Conservation (phyloP, 768 basidiomycete genomes). For the Rhodocollybia butyracea region DNA sequence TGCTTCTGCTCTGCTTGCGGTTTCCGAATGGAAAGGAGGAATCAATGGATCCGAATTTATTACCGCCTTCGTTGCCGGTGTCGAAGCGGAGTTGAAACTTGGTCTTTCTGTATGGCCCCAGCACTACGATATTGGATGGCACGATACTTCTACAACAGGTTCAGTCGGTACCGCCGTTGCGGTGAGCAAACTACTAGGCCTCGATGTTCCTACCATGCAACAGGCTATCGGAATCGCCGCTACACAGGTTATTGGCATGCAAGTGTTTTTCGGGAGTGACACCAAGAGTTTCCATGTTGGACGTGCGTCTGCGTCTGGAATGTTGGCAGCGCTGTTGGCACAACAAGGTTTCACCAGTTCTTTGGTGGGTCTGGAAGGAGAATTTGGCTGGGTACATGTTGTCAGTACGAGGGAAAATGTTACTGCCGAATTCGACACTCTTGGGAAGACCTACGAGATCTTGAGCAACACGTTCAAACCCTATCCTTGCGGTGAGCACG, state of each 20-base stretch:
- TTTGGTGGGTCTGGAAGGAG: slow-evolving; percentile 18
- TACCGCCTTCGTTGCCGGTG: slow-evolving; percentile 18
- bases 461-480: slow-evolving; percentile 20
- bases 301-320: slow-evolving; percentile 19
- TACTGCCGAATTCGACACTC: slow-evolving; percentile 10
- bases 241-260: slow-evolving; percentile 22
- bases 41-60: slow-evolving; percentile 17
- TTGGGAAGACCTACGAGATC: slow-evolving; percentile 17
- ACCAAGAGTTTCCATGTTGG: slow-evolving; percentile 23
- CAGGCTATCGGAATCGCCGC: slow-evolving; percentile 21
- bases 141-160: slow-evolving; percentile 22
- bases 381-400: slow-evolving; percentile 21
- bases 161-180: slow-evolving; percentile 22
- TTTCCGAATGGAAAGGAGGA: slow-evolving; percentile 16
- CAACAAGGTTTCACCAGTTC: slow-evolving; percentile 17
- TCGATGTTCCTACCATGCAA: slow-evolving; percentile 16
- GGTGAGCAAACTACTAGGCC: slow-evolving; percentile 18
- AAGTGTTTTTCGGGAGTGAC: slow-evolving; percentile 20
- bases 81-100: slow-evolving; percentile 21
- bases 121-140: slow-evolving; percentile 24
- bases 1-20: slow-evolving; percentile 18
- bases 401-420: slow-evolving; percentile 16
- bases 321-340: slow-evolving; percentile 20
- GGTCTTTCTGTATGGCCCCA: slow-evolving; percentile 19
- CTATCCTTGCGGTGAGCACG: slow-evolving; percentile 16